A percentile compares a stretch with the other conserved stretches of the same genome.
Evolutionary conservation across 208 protist species (phyloP).

Genomic region (Vickermania spadyakhi): DNA sequence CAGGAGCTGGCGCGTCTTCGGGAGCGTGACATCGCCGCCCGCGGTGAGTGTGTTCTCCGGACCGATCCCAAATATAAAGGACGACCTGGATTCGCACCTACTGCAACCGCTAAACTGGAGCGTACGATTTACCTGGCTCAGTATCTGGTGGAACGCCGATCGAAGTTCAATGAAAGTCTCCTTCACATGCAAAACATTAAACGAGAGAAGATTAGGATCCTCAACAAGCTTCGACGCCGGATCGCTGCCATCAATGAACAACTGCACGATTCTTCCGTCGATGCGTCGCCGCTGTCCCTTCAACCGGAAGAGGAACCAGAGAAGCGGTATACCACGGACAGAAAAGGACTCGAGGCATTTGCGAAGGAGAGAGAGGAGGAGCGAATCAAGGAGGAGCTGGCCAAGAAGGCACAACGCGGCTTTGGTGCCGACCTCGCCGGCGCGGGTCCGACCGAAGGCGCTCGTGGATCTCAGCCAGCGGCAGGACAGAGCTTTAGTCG

Average conservation of each 20-base stretch:
- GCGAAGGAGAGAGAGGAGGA: constrained; percentile 35
- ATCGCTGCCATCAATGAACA: constrained; percentile 73
- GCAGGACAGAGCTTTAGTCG: constrained; percentile 3
- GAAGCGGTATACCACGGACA: constrained; percentile 44
- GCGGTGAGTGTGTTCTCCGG: constrained; percentile 94
- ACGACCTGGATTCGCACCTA: constrained; percentile 74
- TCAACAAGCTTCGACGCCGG: constrained; percentile 51
- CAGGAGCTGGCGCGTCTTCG: constrained; percentile 46
- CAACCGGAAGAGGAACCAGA: constrained; percentile 59
- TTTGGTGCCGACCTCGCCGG: constrained; percentile 83
- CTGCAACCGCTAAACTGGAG: constrained; percentile 89
- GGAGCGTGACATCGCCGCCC: constrained; percentile 42
- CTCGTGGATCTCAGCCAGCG: background rate
- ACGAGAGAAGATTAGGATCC: constrained; percentile 32
- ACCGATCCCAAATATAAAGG: constrained; percentile 78
- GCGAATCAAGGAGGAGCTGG: constrained; percentile 34
- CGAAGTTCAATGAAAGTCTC: constrained; percentile 90
- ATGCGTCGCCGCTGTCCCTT: constrained; percentile 15
- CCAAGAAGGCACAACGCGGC: constrained; percentile 75
- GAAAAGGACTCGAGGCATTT: constrained; percentile 58
- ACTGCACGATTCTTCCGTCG: constrained; percentile 30
- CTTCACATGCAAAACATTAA: constrained; percentile 88
- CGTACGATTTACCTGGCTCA: constrained; percentile 91
- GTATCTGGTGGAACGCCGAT: constrained; percentile 64
- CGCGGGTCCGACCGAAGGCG: constrained; percentile 6